Base-by-base conservation (phyloP, 352 stramenopile genomes). In the Achlya hypogyna region DNA sequence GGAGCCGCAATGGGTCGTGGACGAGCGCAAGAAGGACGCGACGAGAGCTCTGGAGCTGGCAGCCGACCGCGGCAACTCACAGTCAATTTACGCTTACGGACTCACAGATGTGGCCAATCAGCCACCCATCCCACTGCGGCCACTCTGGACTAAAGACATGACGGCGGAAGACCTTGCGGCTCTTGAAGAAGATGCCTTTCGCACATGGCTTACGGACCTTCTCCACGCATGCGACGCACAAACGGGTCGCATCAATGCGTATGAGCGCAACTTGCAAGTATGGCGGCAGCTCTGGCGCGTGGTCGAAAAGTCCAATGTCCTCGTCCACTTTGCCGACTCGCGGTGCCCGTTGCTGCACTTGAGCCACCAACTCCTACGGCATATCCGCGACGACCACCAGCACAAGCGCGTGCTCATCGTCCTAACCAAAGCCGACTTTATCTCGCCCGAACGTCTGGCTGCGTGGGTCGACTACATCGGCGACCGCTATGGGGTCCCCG, bases 281-380 rank as follows among this genome's bases (percentile, higher is more conserved):
- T 94, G 85, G 85, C 75, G 83, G 2, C 79, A 94, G 69, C 67
- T 94, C 14, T 94, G 85, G 85, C 79, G 83, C 53, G 84, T 89
- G 47, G 73, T 92, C 12, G 85, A 94, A 71, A 83, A 81, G 47
- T 83, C 82, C 2, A 78, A 85, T 22, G 75, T 92, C 49, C 70
- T 94, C n/a, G 76, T 94, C 25, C 82, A 91, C 66, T 69, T 93
- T 8, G 80, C 79, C 0, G 85, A 93, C 68, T 75, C 74, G 38
- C 83, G 85, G 4, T 91, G 80, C 60, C 85, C 85, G 6, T 49
- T 90, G 32, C 70, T 91, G 25, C 81, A 91, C 62, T 62, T 93
- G 12, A 91, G 84, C 34, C 79, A 91, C 47, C 79, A 71, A 32
- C 62, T 93, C 38, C 74, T 89, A 54, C 70, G 53, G n/a, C 69